Percentiles rank a stretch among this genome's conserved stretches.
These are phyloP conservation scores for Pythium monospermum DNA, from an alignment of 352 stramenopile genomes.

Conservation along the genomic window DNA sequence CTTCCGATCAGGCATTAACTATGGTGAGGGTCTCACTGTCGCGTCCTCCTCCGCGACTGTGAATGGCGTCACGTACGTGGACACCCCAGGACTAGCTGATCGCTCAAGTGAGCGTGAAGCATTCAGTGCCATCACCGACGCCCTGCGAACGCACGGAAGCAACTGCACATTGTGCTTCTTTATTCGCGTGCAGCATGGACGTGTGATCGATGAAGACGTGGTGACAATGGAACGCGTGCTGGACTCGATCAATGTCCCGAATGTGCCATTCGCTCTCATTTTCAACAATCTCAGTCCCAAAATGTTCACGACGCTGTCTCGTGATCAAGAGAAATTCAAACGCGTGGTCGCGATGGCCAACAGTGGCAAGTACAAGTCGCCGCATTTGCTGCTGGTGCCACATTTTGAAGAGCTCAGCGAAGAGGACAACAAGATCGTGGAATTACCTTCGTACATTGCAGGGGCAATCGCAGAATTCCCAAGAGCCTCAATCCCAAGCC, in stretches of 20 bases:
- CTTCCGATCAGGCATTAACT: conserved; percentile 9
- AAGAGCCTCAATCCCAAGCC: not conserved
- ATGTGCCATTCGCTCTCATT: conserved; percentile 13
- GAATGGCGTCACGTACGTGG: conserved; percentile 4
- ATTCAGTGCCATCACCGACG: conserved; percentile 5
- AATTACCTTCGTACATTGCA: not conserved
- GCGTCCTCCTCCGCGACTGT: not conserved
- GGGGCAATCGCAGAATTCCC: not conserved
- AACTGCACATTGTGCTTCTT: conserved; percentile 14
- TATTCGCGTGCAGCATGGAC: not conserved
- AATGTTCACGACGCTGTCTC: not conserved
- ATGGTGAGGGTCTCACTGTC: conserved; percentile 8
- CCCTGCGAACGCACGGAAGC: not conserved
- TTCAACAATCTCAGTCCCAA: conserved; percentile 3
- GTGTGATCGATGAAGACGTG: conserved; percentile 6
- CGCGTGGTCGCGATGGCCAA: conserved; percentile 7
- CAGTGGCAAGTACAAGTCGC: conserved; percentile 12
- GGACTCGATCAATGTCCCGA: conserved; percentile 5
- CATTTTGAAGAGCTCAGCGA: not conserved
- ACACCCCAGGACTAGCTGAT: conserved; percentile 11
- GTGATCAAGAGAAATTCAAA: not conserved
- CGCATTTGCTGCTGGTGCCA: conserved; percentile 1
- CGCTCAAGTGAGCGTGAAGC: not conserved
- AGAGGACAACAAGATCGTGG: not conserved
- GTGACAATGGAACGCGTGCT: conserved; percentile 14